phyloP scores from a whole-genome alignment of 1,284 basidiomycete genomes.

The Phenoliferia sp. region DNA sequence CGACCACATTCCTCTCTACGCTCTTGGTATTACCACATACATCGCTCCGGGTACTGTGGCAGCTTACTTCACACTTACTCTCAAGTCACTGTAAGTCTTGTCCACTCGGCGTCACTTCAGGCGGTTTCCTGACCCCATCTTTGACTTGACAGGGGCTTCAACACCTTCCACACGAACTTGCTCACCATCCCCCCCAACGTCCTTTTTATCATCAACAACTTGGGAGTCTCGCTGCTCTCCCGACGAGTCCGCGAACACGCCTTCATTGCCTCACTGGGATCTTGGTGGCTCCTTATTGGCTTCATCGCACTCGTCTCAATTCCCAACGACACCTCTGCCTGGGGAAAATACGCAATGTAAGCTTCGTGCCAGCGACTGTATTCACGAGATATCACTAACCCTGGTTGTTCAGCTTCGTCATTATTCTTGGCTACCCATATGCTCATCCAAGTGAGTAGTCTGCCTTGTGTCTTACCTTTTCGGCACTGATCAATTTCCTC shows the following conservation, averaged over 20 bases:
- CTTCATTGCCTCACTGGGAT: conserved; percentile 15
- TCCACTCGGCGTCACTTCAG: background rate
- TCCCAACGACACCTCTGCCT: conserved; percentile 6
- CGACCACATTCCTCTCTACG: conserved; percentile 45
- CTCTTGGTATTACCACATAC: conserved; percentile 37
- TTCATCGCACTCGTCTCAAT: conserved; percentile 16
- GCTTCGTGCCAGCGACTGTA: no score
- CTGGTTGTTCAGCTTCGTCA: background rate
- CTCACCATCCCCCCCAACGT: conserved; percentile 40
- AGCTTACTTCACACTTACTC: conserved; percentile 36
- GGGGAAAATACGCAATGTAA: conserved; percentile 29
- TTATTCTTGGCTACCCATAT: conserved; percentile 19
- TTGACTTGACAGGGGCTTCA: conserved; percentile 36
- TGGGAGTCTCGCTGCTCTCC: conserved; percentile 35
- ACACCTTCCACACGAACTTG: conserved; percentile 44
- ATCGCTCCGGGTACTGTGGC: conserved; percentile 36
- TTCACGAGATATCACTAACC: no score
- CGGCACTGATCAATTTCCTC: background rate
- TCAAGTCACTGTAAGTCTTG: conserved; percentile 1
- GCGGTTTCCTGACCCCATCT: background rate
- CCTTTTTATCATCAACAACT: conserved; percentile 40
- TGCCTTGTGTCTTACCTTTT: background rate
- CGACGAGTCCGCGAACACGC: conserved; percentile 35
- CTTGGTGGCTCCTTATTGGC: conserved; percentile 21
- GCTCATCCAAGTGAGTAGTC: conserved; percentile 13